Percentiles rank a stretch among this genome's conserved stretches.
Conservation (phyloP, 2,329 filamentous ascomycete genomes). For the Ceratocystis variospora region DNA sequence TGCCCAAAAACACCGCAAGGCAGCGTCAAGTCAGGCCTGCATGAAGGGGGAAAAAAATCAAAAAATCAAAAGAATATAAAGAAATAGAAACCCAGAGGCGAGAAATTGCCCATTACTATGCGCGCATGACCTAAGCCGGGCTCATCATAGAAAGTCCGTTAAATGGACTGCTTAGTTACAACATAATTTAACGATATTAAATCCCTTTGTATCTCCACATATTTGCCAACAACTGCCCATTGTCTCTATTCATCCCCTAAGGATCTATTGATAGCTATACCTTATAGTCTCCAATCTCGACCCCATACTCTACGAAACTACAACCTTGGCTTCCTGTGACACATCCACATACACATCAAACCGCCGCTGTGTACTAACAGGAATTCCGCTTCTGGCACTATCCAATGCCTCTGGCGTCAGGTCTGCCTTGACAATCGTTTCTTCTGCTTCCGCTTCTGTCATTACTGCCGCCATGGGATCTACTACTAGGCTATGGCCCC, state of each 20-base stretch:
- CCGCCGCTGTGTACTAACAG: conserved; percentile 67
- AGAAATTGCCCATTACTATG: neutral
- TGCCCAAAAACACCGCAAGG: neutral
- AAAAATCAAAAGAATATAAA: conserved; percentile 6
- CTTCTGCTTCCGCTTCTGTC: conserved; percentile 61
- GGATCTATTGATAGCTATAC: neutral
- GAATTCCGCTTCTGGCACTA: conserved; percentile 68
- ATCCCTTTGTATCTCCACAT: neutral
- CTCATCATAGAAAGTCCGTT: neutral
- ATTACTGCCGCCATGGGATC: conserved; percentile 80
- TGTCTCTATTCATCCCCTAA: neutral
- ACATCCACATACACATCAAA: conserved; percentile 96
- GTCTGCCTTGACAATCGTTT: conserved; percentile 62
- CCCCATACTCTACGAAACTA: conserved; percentile 1
- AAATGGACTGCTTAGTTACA: neutral
- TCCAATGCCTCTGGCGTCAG: conserved; percentile 55
- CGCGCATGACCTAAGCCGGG: neutral
- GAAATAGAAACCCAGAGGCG: neutral
- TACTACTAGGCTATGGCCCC: conserved; percentile 77
- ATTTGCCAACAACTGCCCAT: neutral
- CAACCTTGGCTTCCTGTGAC: conserved; percentile 14
- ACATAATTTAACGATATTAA: conserved; percentile 4
- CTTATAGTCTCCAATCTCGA: neutral
- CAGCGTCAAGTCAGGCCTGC: neutral
- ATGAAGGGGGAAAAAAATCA: neutral